Percentiles rank a stretch among this genome's conserved stretches.
phyloP scores from a whole-genome alignment of 192 early-diverging fungal genomes.

The Jimgerdemannia lactiflua region DNA sequence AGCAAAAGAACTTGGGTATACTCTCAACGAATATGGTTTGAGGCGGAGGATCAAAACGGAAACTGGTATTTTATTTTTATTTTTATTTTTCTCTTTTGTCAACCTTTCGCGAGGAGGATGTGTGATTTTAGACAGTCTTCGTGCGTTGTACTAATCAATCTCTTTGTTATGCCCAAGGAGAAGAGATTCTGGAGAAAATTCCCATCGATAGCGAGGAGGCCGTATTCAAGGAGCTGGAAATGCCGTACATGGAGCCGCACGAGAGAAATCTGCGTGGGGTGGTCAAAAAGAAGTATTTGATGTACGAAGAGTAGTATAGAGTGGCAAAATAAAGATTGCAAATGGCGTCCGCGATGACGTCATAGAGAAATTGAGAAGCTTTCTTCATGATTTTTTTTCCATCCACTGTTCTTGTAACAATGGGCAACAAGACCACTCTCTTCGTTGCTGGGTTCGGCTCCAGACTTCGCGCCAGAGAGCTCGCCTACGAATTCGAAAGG shows the following conservation, averaged over 20 bases:
- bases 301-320: not conserved
- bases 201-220: slow-evolving; percentile 4
- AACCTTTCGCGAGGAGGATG: not conserved
- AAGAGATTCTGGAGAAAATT: not conserved
- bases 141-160: too few species aligned
- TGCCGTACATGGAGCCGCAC: slow-evolving; percentile 5
- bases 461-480: slow-evolving; percentile 82
- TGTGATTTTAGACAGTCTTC: not conserved
- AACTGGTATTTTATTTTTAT: slow-evolving; percentile 2
- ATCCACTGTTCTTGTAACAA: not conserved
- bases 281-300: not conserved
- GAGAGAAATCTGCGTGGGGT: not conserved
- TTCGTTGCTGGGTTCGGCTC: slow-evolving; percentile 80
- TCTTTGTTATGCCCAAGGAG: not conserved
- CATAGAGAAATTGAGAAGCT: too few species aligned
- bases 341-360: too few species aligned
- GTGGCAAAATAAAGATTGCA: too few species aligned
- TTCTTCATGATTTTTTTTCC: too few species aligned
- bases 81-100: not conserved
- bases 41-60: not conserved
- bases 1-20: slow-evolving; percentile 1
- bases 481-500: slow-evolving; percentile 96
- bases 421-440: slow-evolving; percentile 48
- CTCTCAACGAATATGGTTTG: slow-evolving; percentile 11
- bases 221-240: not conserved